phyloP scores from a whole-genome alignment of 2,329 filamentous ascomycete genomes.

The Uncinocarpus reesii region DNA sequence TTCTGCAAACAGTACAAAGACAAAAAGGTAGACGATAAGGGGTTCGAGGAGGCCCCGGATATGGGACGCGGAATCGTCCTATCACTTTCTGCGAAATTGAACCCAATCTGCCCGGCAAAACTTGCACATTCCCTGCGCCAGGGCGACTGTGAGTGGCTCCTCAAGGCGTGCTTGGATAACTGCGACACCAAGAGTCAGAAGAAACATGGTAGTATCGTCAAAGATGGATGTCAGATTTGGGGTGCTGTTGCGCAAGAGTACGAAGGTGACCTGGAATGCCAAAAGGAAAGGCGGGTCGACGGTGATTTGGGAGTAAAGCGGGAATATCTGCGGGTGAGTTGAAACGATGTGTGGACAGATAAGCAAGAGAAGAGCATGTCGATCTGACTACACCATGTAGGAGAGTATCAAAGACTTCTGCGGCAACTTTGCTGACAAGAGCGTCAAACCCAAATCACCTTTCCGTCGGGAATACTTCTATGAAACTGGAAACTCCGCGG shows the following conservation, averaged over 20 bases:
- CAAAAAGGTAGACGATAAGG: background rate
- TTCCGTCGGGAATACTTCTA: background rate
- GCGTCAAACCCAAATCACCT: background rate
- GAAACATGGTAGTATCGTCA: slow-evolving; percentile 4
- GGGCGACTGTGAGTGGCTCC: slow-evolving; percentile 1
- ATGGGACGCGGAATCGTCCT: slow-evolving; percentile 5
- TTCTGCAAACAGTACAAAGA: slow-evolving; percentile 6
- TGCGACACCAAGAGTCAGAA: background rate
- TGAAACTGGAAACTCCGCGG: slow-evolving; percentile 3
- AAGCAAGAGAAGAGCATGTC: too few species aligned
- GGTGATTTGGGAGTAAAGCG: slow-evolving; percentile 1
- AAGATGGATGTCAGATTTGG: slow-evolving; percentile 4
- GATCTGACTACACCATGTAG: background rate
- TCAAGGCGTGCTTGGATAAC: slow-evolving; percentile 5
- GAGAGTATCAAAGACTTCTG: slow-evolving; percentile 7
- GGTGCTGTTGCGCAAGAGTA: slow-evolving; percentile 7
- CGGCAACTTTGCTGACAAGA: background rate
- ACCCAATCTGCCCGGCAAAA: slow-evolving; percentile 2
- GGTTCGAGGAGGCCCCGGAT: background rate
- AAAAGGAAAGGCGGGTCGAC: slow-evolving; percentile 1
- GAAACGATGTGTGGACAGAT: background rate
- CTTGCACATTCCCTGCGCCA: background rate
- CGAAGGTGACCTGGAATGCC: slow-evolving; percentile 8
- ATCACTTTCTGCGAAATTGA: slow-evolving; percentile 2
- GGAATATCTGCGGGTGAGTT: background rate